Conservation (phyloP, 2,329 filamentous ascomycete species). For the Chrysoporthe puriensis region DNA sequence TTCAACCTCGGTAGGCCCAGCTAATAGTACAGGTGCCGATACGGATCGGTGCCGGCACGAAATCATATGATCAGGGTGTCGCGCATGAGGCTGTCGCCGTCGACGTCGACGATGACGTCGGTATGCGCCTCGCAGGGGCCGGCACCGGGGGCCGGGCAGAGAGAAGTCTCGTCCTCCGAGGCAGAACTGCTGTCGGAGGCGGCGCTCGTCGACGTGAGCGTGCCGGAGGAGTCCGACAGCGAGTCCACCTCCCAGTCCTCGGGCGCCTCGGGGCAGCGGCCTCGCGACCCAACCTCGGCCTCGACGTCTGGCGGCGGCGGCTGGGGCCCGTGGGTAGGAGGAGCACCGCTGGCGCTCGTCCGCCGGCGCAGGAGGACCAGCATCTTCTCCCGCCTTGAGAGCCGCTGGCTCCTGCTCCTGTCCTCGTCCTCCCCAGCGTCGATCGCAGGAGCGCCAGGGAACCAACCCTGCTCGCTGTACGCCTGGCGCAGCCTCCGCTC, state of each 20-base stretch:
- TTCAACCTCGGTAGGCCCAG: neutral
- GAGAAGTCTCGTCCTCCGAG: neutral
- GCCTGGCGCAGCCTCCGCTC: conserved; percentile 14
- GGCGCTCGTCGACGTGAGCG: neutral
- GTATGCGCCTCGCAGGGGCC: too few species aligned
- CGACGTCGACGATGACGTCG: neutral
- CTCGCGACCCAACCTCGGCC: too few species aligned
- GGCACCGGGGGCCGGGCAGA: neutral
- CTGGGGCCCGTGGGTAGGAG: too few species aligned
- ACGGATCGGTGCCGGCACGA: neutral
- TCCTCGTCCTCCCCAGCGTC: neutral
- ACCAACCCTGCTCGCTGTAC: conserved; percentile 23
- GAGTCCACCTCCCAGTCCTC: conserved; percentile 15
- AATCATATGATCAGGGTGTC: neutral
- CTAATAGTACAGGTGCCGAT: neutral
- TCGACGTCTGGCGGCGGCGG: too few species aligned
- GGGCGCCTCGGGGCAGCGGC: neutral
- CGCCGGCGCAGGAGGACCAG: conserved; percentile 14
- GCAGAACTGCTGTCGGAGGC: neutral
- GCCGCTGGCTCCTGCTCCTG: neutral
- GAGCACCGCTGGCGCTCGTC: neutral
- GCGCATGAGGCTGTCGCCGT: conserved; percentile 14
- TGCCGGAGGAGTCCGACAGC: neutral
- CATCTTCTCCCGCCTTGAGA: neutral
- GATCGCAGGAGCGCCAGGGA: neutral